Base-by-base conservation (phyloP, 2,329 filamentous ascomycete genomes). In the Colletotrichum sp. region DNA sequence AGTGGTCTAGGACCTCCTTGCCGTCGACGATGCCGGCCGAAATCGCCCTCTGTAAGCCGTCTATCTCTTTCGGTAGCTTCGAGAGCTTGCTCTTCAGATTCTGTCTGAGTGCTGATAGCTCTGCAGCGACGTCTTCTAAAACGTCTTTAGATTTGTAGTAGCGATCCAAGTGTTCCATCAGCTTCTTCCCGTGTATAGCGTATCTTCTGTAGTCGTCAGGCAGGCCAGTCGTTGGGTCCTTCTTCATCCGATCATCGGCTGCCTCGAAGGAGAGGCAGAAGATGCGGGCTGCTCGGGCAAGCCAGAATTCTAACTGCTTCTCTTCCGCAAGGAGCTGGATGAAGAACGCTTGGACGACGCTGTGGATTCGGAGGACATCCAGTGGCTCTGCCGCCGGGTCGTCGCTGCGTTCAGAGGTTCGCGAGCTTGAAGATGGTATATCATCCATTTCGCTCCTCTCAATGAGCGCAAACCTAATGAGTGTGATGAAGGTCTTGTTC, bases 151-250 rank as follows among this genome's bases (percentile, higher is more conserved):
- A 16, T 29, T 12, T 36, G 29, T 58, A 7, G 27, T 82, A 82
- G 8, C 82, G 83, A n/a, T 78, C 77, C 1, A 89, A 70, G 77
- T 89, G 86, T 33, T 83, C 80, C 5, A 84, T 74, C 18, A 91
- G 79, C 65, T 84, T 85, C 47, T 83, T 82, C 0, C 88, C 88
- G 70, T 91, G 89, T 21, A 90, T 86, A 21, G 84, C 80, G 65
- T 89, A 89, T 12, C 87, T 81, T 15, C 87, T 82, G 76, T 88
- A 90, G 76, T 91, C 89, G 68, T 89, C 87, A 0, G 88, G 84
- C 36, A 88, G 80, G 54, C 74, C 74, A 2, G 84, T 82, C 36
- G 82, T 79, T 0, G 82, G 78, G 66, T 85, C 83, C 8, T 83
- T 80, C n/a, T 82, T 80, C 71, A 88, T 87, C 16, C 85, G 82